Conservation (phyloP, 305 asterid genomes). For the Rubia peregrina region DNA sequence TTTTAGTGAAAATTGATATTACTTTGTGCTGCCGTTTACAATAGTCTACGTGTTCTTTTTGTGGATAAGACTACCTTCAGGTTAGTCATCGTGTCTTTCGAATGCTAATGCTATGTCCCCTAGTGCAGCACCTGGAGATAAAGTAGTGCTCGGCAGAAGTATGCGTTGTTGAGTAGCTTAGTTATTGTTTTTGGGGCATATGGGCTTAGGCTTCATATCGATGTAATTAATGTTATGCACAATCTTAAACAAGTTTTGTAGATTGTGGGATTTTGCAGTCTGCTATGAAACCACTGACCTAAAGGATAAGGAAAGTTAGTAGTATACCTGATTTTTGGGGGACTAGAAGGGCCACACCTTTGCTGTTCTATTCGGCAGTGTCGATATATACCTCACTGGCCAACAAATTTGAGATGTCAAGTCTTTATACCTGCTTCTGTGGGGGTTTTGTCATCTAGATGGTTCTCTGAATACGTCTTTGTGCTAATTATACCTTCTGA, state of each 20-base stretch:
- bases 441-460: constrained; percentile 18
- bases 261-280: neutral
- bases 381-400: constrained; percentile 21
- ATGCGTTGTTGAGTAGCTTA: neutral
- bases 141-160: neutral
- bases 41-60: neutral
- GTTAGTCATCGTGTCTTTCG: neutral
- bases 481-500: constrained; percentile 1
- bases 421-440: constrained; percentile 29
- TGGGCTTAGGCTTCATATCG: constrained; percentile 5
- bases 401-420: constrained; percentile 38
- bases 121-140: neutral
- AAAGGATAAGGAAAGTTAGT: constrained; percentile 46
- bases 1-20: constrained; percentile 8
- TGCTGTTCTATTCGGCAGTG: constrained; percentile 35
- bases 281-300: constrained; percentile 18
- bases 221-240: neutral
- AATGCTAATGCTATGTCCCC: neutral
- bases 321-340: constrained; percentile 33
- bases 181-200: neutral
- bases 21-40: neutral
- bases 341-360: constrained; percentile 33
- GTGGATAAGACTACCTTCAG: neutral
- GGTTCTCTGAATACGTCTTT: neutral
- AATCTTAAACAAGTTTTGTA: neutral